Base-by-base conservation (phyloP, 495 filamentous ascomycete genomes). In the Recurvomyces mirabilis region DNA sequence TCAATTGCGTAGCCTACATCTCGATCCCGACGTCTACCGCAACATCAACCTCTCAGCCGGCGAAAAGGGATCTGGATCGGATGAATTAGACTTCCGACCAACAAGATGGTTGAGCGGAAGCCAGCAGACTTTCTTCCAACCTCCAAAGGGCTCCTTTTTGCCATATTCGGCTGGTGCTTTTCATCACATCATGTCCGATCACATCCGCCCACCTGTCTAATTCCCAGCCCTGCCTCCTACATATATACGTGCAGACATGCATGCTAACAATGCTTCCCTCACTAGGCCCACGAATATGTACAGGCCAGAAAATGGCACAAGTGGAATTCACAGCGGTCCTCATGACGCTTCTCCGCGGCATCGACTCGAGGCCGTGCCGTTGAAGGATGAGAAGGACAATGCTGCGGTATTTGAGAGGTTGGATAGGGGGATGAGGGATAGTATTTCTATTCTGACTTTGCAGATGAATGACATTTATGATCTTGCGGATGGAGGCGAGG, bases 1-100 rank as follows among this genome's bases (percentile, higher is more conserved):
- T 67, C 34, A 56, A 54, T 24, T 42, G 44, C 12, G 30, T 43
- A 12, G 52, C 45, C 4, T 63, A 3, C 49, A 63, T 18, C 54
- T 43, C 7, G 46, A 52, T 17, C 55, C 57, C 6, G 26, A 30
- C 3, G 53, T 56, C 25, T 67, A 61, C 59, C 43, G 43, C 13
- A 18, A 47, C 36, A 26, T 51, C 35, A 51, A 50, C 36, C 21
- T 46, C 9, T 25, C 19, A 1, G 15, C 31, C 3, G 34, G 32
- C 13, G 44, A 42, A 15, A 12, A 5, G 5, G n/a, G 13, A 7
- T 6, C 20, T 11, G 38, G 49, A 6, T 31, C 38, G 14, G 51
- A 54, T 28, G 51, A 51, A 21, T 15, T 18, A 5, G 12, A 10
- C 12, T 54, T 54, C 36, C 40, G 37, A 14, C 49, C 49, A 4